phyloP scores from a whole-genome alignment of 495 filamentous ascomycete species.

The Aspergillus taichungensis region DNA sequence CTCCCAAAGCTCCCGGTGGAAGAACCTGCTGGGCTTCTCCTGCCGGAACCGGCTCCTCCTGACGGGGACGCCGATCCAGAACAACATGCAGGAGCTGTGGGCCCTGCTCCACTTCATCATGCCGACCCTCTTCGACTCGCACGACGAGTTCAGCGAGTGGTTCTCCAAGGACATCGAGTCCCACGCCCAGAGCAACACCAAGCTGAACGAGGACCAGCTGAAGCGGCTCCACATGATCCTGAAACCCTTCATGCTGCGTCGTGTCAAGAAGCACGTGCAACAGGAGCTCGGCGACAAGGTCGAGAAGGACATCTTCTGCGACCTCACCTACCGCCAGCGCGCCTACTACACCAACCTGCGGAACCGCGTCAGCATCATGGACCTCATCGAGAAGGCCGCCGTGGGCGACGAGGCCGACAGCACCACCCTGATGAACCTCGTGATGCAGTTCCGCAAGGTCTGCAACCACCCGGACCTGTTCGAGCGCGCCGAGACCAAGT shows the following conservation, averaged over 20 bases:
- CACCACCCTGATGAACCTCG: constrained; percentile 94
- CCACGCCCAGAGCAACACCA: constrained; percentile 96
- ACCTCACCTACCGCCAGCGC: constrained; percentile 95
- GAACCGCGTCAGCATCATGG: constrained; percentile 97
- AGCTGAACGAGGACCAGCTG: constrained; percentile 95
- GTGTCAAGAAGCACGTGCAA: constrained; percentile 98
- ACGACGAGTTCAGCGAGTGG: constrained; percentile 99
- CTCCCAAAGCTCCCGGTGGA: constrained; percentile 93
- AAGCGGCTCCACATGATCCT: constrained; percentile 97
- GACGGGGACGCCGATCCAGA: constrained; percentile 97
- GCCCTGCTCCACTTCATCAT: constrained; percentile 98
- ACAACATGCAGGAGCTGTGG: constrained; percentile 99
- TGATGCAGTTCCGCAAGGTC: constrained; percentile 99
- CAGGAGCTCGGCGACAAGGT: constrained; percentile 99
- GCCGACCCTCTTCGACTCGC: constrained; percentile 95
- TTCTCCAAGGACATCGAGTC: constrained; percentile 99
- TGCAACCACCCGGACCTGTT: constrained; percentile 98
- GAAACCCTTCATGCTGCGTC: constrained; percentile 98
- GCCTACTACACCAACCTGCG: constrained; percentile 83
- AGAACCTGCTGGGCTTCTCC: constrained; percentile 84
- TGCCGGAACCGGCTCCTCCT: constrained; percentile 92
- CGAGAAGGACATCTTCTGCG: constrained; percentile 90
- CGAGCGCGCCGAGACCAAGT: constrained; percentile 84
- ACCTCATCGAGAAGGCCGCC: constrained; percentile 94
- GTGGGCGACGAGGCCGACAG: constrained; percentile 91